Base-by-base conservation (phyloP, 371 early-diverging fungal species). In the Coemansia linderi region DNA sequence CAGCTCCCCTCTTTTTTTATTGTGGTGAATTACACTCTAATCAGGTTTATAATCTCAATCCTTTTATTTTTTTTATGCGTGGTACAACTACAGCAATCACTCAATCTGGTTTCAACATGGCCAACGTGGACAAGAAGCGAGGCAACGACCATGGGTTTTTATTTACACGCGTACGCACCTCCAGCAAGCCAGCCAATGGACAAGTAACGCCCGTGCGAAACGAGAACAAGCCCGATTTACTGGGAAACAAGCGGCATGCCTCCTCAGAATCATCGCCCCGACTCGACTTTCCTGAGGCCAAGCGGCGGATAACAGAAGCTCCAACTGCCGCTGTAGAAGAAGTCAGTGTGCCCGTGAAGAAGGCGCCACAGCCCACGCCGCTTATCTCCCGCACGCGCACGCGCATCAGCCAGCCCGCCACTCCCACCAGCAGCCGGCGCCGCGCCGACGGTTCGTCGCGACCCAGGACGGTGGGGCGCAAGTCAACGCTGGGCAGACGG, bases 121-220 rank as follows among this genome's bases (percentile, higher is more conserved):
- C 50, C 12, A n/a, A 24, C 27, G 15, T n/a, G 4, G 50, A 50
- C n/a, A 50, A 27, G 12, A 50, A 50, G 13, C 58, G 31, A 38
- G 70, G 60, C 24, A 73, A 73, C 58, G 77, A 77, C 66, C 50
- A 77, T 24, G 77, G 77, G 2, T 77, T 77, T 69, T 54, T 73
- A 54, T 77, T 77, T 31, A 64, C 48, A 8, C 77, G 77, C 24
- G 69, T 65, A 15, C 59, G 71, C 41, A 15, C 56, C 12, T 17
- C 64, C 13, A 50, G 13, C 50, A 27, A 24, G 38, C 13, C 36
- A 38, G 24, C 22, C n/a, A 46, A 19, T n/a, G 19, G 8, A n/a
- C 46, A 46, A 46, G 46, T 19, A 19, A 46, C 22, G n/a, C 43
- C n/a, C 4, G 19, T n/a, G 19, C 9, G 29, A 24, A 43, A 41